These are phyloP conservation scores for Solanum chiquidenum DNA, from an alignment of 257 asterid genomes.

Conservation along the genomic window DNA sequence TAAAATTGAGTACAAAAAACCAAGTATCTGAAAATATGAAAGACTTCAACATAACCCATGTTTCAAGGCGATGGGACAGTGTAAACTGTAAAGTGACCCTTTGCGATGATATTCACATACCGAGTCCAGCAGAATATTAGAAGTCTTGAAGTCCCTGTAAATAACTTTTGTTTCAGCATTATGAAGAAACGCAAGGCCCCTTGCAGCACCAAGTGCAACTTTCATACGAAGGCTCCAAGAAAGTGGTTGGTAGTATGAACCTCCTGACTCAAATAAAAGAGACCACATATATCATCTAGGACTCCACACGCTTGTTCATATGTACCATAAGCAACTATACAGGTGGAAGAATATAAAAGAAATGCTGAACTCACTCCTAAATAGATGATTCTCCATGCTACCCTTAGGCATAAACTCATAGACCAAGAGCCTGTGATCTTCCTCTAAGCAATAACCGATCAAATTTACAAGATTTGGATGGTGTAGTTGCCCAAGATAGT, in stretches of 20 bases:
- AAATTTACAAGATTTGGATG: conserved; percentile 69
- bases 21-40: not conserved
- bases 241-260: conserved; percentile 65
- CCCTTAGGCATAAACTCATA: conserved; percentile 77
- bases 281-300: not conserved
- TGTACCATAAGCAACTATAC: not conserved
- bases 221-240: conserved; percentile 68
- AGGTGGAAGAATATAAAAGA: not conserved
- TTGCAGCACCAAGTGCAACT: conserved; percentile 65
- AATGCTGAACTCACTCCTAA: conserved; percentile 41
- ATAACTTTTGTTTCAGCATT: conserved; percentile 51
- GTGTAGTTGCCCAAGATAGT: conserved; percentile 50
- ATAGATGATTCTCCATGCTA: conserved; percentile 65
- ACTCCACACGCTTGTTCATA: not conserved
- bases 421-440: conserved; percentile 53
- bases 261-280: conserved; percentile 30
- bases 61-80: not conserved
- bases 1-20: not conserved
- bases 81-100: not conserved
- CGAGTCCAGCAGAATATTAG: conserved; percentile 66
- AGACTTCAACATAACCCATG: not conserved
- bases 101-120: conserved; percentile 20
- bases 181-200: conserved; percentile 77
- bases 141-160: conserved; percentile 74
- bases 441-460: conserved; percentile 67